These are phyloP conservation scores for Globisporangium perplexum DNA, from an alignment of 352 stramenopile genomes.

Conservation along the genomic window DNA sequence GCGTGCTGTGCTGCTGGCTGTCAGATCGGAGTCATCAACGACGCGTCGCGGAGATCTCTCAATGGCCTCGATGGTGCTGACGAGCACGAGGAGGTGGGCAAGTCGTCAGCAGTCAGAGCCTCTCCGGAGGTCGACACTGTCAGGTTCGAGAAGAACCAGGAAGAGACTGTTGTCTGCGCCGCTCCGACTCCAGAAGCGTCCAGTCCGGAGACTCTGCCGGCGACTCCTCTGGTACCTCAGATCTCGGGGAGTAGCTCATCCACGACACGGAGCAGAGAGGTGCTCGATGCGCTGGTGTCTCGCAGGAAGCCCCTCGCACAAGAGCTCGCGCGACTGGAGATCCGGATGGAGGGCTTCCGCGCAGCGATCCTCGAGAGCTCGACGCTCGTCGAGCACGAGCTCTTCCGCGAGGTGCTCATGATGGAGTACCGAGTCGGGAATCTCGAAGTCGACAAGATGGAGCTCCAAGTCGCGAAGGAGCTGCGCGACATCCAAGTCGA, in stretches of 20 bases:
- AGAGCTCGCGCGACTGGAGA: conserved; percentile 11
- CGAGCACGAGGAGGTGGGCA: neutral
- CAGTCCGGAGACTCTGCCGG: conserved; percentile 3
- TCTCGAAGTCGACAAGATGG: conserved; percentile 90
- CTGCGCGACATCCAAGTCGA: conserved; percentile 17
- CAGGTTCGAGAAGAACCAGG: conserved; percentile 6
- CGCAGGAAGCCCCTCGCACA: neutral
- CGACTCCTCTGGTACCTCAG: neutral
- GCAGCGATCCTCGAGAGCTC: conserved; percentile 37
- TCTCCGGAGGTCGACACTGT: conserved; percentile 4
- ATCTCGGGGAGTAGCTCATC: neutral
- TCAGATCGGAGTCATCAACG: conserved; percentile 2
- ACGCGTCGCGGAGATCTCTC: neutral
- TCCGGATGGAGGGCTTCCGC: conserved; percentile 59
- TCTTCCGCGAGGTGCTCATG: conserved; percentile 57
- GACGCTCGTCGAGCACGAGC: conserved; percentile 32
- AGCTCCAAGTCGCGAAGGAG: conserved; percentile 51
- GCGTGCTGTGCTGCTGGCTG: neutral
- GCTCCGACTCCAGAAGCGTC: neutral
- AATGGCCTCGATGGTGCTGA: too few species aligned
- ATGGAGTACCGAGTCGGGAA: conserved; percentile 88
- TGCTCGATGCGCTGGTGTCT: neutral
- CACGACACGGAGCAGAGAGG: neutral
- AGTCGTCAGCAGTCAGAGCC: neutral
- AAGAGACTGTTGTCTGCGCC: neutral